Base-by-base conservation (phyloP, 2,329 filamentous ascomycete species). In the Balansia obtecta region DNA sequence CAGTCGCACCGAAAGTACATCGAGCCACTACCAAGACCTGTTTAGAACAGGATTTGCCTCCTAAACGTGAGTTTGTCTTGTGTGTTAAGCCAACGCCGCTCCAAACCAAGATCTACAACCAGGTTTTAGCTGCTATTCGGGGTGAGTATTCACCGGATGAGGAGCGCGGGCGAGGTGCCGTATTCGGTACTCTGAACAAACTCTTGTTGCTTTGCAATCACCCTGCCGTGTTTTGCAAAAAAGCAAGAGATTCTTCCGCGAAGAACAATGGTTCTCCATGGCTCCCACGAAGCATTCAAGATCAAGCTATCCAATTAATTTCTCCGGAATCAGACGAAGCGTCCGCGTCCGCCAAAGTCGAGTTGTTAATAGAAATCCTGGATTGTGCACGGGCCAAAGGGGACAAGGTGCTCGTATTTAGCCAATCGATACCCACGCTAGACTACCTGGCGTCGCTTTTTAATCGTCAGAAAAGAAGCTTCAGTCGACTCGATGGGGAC, bases 331-430 rank as follows among this genome's bases (percentile, higher is more conserved):
- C 73, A 5, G 64, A 72, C 12, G 68, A 75, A 4, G 60, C 76
- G 2, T 57, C 63, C 0, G 64, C 82, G 12, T 94, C 88, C 0
- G 60, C 76, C 60, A 91, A 93, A 60, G 76, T 84, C 7, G 58
- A 71, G 12, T 69, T 90, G 6, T 68, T 94, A n/a, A 67, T 80
- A 42, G 67, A 74, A 44, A 91, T 96, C 46, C 64, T 95, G 0
- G 71, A 83, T 20, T 74, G 83, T 54, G 83, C 83, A 7, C 76
- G 74, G 39, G 61, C 62, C 1, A 66, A 72, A 0, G 73, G 74
- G 0, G 90, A 96, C 63, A 89, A 89, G 59, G 77, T 89, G 1
- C 72, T 96, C 1, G 69, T 95, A 0, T 96, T 96, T 60, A 86
- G 85, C 0, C 84, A 88, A 49, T 85, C 81, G 13, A 71, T 88